Conservation (phyloP, 129 eudicot genomes). For the Helichrysum umbraculigerum region DNA sequence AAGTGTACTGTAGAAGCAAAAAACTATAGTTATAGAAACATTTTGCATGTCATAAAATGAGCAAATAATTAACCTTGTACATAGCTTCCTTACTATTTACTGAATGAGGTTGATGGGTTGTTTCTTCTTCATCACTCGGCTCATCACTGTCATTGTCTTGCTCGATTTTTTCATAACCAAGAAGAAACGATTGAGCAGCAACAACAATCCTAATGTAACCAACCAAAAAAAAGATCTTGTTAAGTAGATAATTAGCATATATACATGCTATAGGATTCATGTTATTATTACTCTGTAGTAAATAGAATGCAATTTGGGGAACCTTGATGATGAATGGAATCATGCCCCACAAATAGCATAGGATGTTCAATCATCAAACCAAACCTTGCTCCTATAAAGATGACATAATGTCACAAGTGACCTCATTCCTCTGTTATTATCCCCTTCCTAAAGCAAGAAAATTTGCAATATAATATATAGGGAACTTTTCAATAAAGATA, state of each 20-base stretch:
- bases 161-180: conserved; percentile 85
- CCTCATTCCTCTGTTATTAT: too few relatives aligned
- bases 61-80: conserved; percentile 57
- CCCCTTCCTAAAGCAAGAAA: too few relatives aligned
- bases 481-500: too few relatives aligned
- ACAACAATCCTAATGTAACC: conserved; percentile 64
- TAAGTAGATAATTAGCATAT: neutral
- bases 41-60: neutral
- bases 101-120: conserved; percentile 51
- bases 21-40: too few relatives aligned
- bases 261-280: too few relatives aligned
- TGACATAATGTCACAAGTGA: conserved; percentile 78
- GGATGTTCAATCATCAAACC: conserved; percentile 92
- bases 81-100: conserved; percentile 72
- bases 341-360: conserved; percentile 83
- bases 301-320: neutral
- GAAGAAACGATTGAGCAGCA: conserved; percentile 88
- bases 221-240: neutral
- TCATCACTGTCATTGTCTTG: conserved; percentile 81
- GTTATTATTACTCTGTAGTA: too few relatives aligned
- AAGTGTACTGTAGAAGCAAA: too few relatives aligned
- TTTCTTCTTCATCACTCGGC: conserved; percentile 78
- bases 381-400: conserved; percentile 79
- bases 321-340: conserved; percentile 73
- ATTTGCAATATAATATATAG: too few relatives aligned